A percentile compares a stretch with the other conserved stretches of the same genome.
Conservation (phyloP, 2,329 filamentous ascomycete genomes). For the Aspergillus costaricaensis region DNA sequence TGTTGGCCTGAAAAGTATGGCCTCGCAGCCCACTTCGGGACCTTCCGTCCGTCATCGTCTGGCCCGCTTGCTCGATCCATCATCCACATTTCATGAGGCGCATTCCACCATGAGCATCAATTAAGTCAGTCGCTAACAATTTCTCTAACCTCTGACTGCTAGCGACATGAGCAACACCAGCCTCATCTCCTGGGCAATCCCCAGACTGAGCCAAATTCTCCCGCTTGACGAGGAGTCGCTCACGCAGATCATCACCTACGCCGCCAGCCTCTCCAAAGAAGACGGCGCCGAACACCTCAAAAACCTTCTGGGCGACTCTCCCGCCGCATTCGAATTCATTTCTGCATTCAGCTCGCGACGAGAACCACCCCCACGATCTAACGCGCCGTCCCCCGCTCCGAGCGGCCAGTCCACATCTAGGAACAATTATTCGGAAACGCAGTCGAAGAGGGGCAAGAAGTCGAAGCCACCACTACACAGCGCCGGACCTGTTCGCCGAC, state of each 20-base stretch:
- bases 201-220: slow-evolving; percentile 76
- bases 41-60: slow-evolving; percentile 3
- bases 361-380: slow-evolving; percentile 26
- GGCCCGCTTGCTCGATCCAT: background rate
- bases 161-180: slow-evolving; percentile 31
- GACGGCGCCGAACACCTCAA: slow-evolving; percentile 82
- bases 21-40: slow-evolving; percentile 8
- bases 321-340: slow-evolving; percentile 72
- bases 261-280: slow-evolving; percentile 71
- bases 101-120: background rate
- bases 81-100: background rate
- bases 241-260: slow-evolving; percentile 80
- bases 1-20: slow-evolving; percentile 19
- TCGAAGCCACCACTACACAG: slow-evolving; percentile 63
- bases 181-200: slow-evolving; percentile 58
- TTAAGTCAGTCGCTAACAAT: slow-evolving; percentile 6
- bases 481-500: slow-evolving; percentile 61
- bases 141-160: background rate
- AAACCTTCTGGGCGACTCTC: slow-evolving; percentile 83
- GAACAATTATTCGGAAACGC: slow-evolving; percentile 8
- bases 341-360: slow-evolving; percentile 71
- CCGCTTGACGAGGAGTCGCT: slow-evolving; percentile 84
- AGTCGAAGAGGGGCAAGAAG: slow-evolving; percentile 52
- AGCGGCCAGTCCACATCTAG: slow-evolving; percentile 1
- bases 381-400: slow-evolving; percentile 31